phyloP scores from a whole-genome alignment of 805 yeast species.

The Monosporozyma siamensis region DNA sequence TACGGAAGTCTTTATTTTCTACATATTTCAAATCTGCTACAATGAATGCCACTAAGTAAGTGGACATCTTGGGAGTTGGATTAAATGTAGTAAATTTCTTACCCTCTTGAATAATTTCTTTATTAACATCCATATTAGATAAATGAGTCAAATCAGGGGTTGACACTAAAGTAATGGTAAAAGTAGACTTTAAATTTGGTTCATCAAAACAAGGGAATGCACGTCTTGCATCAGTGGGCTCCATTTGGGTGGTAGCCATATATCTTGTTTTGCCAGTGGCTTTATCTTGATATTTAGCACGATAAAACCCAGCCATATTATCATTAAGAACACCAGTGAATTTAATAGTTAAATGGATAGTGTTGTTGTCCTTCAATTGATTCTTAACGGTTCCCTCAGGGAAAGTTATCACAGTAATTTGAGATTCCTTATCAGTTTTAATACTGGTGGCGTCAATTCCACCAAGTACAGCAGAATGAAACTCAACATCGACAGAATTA shows the following conservation, averaged over 20 bases:
- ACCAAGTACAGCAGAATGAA: slow-evolving; percentile 39
- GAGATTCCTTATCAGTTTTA: slow-evolving; percentile 42
- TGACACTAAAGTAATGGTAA: slow-evolving; percentile 54
- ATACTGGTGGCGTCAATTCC: slow-evolving; percentile 35
- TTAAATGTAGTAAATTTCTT: slow-evolving; percentile 54
- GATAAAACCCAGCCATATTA: slow-evolving; percentile 77
- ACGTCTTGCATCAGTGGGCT: slow-evolving; percentile 77
- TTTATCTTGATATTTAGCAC: slow-evolving; percentile 50
- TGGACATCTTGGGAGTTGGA: slow-evolving; percentile 74
- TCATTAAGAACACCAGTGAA: slow-evolving; percentile 61
- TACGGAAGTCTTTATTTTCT: slow-evolving; percentile 53
- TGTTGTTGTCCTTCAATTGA: slow-evolving; percentile 21
- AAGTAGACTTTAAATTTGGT: slow-evolving; percentile 70
- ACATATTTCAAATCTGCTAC: slow-evolving; percentile 72
- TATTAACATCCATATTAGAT: slow-evolving; percentile 60
- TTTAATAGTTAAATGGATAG: slow-evolving; percentile 38
- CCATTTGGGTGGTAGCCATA: slow-evolving; percentile 79
- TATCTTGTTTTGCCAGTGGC: slow-evolving; percentile 56
- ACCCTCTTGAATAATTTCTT: slow-evolving; percentile 36
- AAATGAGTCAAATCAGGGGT: slow-evolving; percentile 47
- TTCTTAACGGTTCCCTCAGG: slow-evolving; percentile 32
- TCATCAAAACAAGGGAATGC: slow-evolving; percentile 86
- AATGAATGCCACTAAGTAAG: slow-evolving; percentile 77
- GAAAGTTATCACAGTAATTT: slow-evolving; percentile 55
- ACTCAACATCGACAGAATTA: slow-evolving; percentile 57